Evolutionary conservation across 2,329 filamentous ascomycete genomes (phyloP), one percentile per base, ranked within the genome.

Genomic region (Aspergillus unguis): DNA sequence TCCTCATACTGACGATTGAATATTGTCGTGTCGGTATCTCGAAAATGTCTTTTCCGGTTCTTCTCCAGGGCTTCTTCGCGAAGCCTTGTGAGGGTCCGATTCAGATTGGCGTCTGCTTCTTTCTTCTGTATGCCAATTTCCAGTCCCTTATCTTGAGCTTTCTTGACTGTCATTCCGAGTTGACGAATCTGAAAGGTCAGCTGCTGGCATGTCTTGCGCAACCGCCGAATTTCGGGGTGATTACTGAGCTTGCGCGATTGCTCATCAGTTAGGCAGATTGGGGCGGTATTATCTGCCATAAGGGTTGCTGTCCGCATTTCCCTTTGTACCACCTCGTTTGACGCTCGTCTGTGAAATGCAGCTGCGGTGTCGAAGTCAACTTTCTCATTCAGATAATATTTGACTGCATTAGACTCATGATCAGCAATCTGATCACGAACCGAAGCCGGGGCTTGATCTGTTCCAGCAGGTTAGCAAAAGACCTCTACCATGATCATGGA

Each of bases 301-400:
- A 62, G 50, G 3, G 47, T 55, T 4, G 48, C 50, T 23, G 41
- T 48, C 23, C 44, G 41, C 3, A 58, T 26, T 43, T 55, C 55
- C 37, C 45, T 53, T 31, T 62, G 36, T 5, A 62, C 44, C 1
- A 54, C 44, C 47, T 60, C 35, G 40, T 62, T 61, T 26, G 42
- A 62, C 17, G 47, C 37, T n/a, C 53, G 44, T 17, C 48, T 37
- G 37, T 59, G 43, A 46, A 57, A 62, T n/a, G 44, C 48, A 17
- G 55, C 56, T 17, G 54, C 48, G 1, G 54, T 56, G 27, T 62
- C 40, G 48, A 59, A 59, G 8, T 55, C 50, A 2, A 63, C 52
- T 9, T 56, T 44, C 38, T 54, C 17, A 46, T 57, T 58, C 3
- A 64, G 49, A 37, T 64, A 64, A 48, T 62, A 63, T 54, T 55